A percentile compares a stretch with the other conserved stretches of the same genome.
Conservation (phyloP, 352 stramenopile genomes). For the Pythium insidiosum region DNA sequence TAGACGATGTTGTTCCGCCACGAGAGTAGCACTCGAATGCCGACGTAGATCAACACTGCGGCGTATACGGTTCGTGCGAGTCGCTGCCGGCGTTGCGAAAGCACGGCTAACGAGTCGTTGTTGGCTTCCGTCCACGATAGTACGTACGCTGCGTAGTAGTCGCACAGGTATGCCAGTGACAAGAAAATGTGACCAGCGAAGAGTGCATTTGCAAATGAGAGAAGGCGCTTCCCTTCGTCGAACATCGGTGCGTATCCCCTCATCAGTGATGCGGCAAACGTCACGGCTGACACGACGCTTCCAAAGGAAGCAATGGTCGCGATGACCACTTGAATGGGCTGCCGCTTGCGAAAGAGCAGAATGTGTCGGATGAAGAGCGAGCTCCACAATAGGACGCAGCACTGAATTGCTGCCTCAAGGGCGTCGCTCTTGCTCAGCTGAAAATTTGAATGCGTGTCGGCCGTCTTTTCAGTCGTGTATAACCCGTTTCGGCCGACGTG, state of each 20-base stretch:
- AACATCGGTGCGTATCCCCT: constrained; percentile 5
- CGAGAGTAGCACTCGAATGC: constrained; percentile 14
- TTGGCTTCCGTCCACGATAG: constrained; percentile 5
- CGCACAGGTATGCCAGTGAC: constrained; percentile 20
- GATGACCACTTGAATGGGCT: constrained; percentile 18
- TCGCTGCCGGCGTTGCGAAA: not conserved
- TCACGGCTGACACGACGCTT: constrained; percentile 11
- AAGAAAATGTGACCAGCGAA: constrained; percentile 20
- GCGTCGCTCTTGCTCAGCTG: constrained; percentile 1
- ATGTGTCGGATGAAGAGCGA: constrained; percentile 18
- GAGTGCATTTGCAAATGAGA: constrained; percentile 19
- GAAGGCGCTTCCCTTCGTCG: constrained; percentile 10
- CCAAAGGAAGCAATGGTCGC: constrained; percentile 5
- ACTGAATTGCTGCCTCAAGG: constrained; percentile 8
- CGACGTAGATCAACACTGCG: constrained; percentile 11
- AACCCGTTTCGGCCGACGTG: constrained; percentile 7
- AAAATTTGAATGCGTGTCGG: not conserved
- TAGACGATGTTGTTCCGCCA: constrained; percentile 24
- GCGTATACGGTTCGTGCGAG: constrained; percentile 9
- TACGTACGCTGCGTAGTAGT: constrained; percentile 19
- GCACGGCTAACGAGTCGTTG: not conserved
- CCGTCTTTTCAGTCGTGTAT: not conserved
- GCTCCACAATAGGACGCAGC: constrained; percentile 6
- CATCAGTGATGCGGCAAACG: constrained; percentile 12
- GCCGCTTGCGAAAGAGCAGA: constrained; percentile 1